Percentiles rank a stretch among this genome's conserved stretches.
phyloP scores from a whole-genome alignment of 108 stramenopile genomes.

The Cyclotella baltica region DNA sequence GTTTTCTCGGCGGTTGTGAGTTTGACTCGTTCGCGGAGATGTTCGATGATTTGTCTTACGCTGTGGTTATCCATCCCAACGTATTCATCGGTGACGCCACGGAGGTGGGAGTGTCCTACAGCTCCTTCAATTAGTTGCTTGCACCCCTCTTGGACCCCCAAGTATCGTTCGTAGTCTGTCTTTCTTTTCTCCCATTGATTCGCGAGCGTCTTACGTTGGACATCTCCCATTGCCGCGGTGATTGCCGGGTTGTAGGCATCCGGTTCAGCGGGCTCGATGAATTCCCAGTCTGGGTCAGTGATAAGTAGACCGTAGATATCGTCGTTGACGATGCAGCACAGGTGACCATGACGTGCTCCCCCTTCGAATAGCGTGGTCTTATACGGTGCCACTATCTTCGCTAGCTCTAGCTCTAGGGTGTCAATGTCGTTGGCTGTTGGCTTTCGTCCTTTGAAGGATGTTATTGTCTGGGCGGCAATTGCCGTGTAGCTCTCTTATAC shows the following conservation, averaged over 20 bases:
- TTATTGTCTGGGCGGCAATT: too few relatives aligned
- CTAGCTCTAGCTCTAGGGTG: too few relatives aligned
- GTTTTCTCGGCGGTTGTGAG: neutral
- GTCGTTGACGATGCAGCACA: neutral
- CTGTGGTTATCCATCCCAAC: neutral
- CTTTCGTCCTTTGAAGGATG: too few relatives aligned
- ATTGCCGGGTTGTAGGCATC: neutral
- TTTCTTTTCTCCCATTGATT: too few relatives aligned
- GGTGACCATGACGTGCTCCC: neutral
- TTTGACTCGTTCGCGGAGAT: neutral
- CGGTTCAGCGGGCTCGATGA: neutral
- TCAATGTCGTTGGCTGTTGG: too few relatives aligned
- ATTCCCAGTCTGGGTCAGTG: neutral
- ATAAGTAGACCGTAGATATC: neutral
- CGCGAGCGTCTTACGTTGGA: neutral
- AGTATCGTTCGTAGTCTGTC: neutral
- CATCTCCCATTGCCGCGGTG: neutral
- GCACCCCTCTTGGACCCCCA: too few relatives aligned
- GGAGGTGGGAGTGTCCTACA: too few relatives aligned
- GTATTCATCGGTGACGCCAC: too few relatives aligned
- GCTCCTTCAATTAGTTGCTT: too few relatives aligned
- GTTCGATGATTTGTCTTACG: neutral
- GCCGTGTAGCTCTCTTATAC: too few relatives aligned
- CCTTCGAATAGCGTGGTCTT: neutral
- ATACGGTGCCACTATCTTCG: too few relatives aligned